Base-by-base conservation (phyloP, 768 basidiomycete genomes). In the Amanita pallidorosea region DNA sequence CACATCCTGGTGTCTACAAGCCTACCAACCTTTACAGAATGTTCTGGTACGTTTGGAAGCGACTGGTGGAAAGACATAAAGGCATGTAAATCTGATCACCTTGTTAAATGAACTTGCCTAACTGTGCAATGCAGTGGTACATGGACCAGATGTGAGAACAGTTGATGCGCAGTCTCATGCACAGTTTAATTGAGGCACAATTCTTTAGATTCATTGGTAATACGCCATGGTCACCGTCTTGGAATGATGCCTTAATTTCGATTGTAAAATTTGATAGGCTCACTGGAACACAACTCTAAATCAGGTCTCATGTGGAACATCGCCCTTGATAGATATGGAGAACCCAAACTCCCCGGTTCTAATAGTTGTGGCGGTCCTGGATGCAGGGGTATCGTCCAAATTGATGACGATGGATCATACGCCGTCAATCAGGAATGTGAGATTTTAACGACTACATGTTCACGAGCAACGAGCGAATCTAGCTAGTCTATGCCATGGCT, bases 11-110 rank as follows among this genome's bases (percentile, higher is more conserved):
- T 36, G 33, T 18, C 8, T 53, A 37, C 18, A 5, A 27, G 35
- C 41, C 37, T 18, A 41, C n/a, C 9, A 12, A 38, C 12, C 34
- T 13, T 49, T 25, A 12, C 67, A 57, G 85, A 88, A 62, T 87
- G 86, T 58, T 64, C 77, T 1, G 84, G 85, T 5, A 77, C 73
- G 0, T 63, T 76, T 49, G 81, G 83, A 9, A 74, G 74, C 7
- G 82, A 87, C 59, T 88, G 84, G 85, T 89, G 85, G 86, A 70
- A 67, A 44, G 83, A 87, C 56, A 81, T 87, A 63, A 88, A 88
- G 73, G 83, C 79, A 65, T 35, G 56, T 37, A 46, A 11, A 52
- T 44, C 17, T 12, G 15, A 18, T 7, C 12, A 45, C 22, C 7
- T 17, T 22, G 45, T n/a, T 7, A 20, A 27, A 27, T 27, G 6